phyloP scores from a whole-genome alignment of 2,329 filamentous ascomycete species.

The Claviceps arundinis region DNA sequence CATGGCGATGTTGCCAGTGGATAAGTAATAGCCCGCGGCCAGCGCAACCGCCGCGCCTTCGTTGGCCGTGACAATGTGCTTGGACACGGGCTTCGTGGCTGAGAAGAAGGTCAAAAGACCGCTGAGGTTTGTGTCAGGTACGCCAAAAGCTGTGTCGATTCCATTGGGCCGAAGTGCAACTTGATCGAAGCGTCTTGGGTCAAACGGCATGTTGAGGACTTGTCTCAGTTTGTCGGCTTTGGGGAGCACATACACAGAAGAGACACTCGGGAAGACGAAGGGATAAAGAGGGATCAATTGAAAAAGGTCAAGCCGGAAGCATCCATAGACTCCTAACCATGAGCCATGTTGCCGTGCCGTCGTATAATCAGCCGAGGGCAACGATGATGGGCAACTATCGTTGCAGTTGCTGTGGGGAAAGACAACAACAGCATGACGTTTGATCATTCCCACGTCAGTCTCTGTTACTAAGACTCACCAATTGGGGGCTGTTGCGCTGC shows the following conservation, averaged over 20 bases:
- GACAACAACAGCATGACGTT: too few species aligned
- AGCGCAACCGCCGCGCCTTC: slow-evolving; percentile 3
- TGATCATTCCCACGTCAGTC: neutral
- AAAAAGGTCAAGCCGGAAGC: too few species aligned
- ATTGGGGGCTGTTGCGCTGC: neutral
- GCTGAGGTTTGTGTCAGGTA: slow-evolving; percentile 3
- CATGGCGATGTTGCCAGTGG: slow-evolving; percentile 1
- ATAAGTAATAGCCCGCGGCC: slow-evolving; percentile 2
- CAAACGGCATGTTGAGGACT: neutral
- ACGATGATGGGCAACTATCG: too few species aligned
- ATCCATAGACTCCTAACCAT: too few species aligned
- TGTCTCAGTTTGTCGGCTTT: too few species aligned
- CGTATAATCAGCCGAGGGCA: too few species aligned
- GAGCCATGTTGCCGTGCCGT: too few species aligned
- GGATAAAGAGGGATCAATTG: neutral
- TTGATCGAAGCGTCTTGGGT: neutral
- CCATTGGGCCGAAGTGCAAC: neutral
- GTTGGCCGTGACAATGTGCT: slow-evolving; percentile 3
- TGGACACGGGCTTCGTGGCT: neutral
- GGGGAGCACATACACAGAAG: neutral
- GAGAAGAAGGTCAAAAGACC: slow-evolving; percentile 1
- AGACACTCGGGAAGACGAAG: neutral
- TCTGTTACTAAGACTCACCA: neutral
- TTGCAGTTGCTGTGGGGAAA: neutral
- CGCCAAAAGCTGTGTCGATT: slow-evolving; percentile 1